These are phyloP conservation scores for Penicillium diatomitis DNA, from an alignment of 495 filamentous ascomycete species.

Conservation along the genomic window DNA sequence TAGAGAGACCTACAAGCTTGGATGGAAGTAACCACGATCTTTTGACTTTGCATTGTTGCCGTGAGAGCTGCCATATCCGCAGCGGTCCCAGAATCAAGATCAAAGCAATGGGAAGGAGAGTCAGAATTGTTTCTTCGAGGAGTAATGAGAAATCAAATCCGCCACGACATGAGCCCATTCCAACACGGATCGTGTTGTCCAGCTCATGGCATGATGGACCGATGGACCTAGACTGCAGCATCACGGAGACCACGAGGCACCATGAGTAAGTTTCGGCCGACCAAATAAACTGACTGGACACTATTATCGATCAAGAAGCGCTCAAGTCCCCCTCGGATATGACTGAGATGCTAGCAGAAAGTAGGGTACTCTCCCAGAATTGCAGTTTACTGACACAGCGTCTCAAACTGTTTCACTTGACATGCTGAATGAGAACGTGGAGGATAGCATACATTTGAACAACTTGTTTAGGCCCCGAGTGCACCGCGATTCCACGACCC, in stretches of 20 bases:
- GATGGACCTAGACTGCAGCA: slow-evolving; percentile 17
- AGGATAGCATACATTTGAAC: no score
- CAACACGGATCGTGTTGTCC: slow-evolving; percentile 37
- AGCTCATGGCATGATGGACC: slow-evolving; percentile 22
- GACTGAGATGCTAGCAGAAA: no score
- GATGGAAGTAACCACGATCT: slow-evolving; percentile 24
- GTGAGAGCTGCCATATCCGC: slow-evolving; percentile 36
- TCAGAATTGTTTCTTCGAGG: slow-evolving; percentile 49
- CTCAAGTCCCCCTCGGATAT: no score
- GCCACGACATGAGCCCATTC: slow-evolving; percentile 34
- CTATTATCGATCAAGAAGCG: no score
- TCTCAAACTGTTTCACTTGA: no score
- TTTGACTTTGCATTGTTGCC: slow-evolving; percentile 38
- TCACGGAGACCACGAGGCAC: slow-evolving; percentile 18
- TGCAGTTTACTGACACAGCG: no score
- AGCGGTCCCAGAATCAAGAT: slow-evolving; percentile 40
- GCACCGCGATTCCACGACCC: no score
- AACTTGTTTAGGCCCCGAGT: no score
- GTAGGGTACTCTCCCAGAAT: no score
- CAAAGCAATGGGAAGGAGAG: slow-evolving; percentile 38
- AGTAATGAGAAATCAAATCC: slow-evolving; percentile 54
- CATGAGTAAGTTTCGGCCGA: slow-evolving; percentile 1
- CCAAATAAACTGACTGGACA: no score
- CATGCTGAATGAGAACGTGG: no score
- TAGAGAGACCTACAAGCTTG: slow-evolving; percentile 33